Base-by-base conservation (phyloP, 169 alveolate species). In the Neospora caninum region DNA sequence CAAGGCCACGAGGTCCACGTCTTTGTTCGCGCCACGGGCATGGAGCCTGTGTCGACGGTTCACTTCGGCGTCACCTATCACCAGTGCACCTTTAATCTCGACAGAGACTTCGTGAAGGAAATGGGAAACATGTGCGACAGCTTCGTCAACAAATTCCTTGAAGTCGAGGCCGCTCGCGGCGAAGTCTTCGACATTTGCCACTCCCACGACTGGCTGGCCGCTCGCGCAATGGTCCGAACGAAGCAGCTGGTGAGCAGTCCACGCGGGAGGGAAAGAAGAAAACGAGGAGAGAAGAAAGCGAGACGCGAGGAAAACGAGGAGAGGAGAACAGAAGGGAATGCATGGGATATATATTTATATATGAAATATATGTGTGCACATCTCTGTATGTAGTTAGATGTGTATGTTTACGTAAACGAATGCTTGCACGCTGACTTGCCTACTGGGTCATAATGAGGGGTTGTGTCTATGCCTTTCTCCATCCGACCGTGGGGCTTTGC, bases 181-280 rank as follows among this genome's bases (percentile, higher is more conserved):
- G 64, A 94, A 73, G 84, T 92, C 91, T 96, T 96, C 92, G 95
- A 96, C 83, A 94, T 96, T 93, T 94, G 96, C 93, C 98, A 96
- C 88, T 96, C 97, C 82, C 98, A 96, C 88, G 98, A 96, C 93
- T 96, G 98, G 98, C 95, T 96, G 39, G 97, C 97, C 10, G 98
- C 96, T 20, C 95, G 95, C 45, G 98, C 97, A 43, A 91, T 96
- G 83, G 94, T 92, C 53, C 89, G 92, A 69, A 93, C 95, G 53
- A 89, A 94, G 83, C 91, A 69, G 70, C 92, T 93, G 92, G 95
- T 87, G 82, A 92, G 94, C 84, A 4, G 58, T 7, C 58, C 58
- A 49, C 58, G 13, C 22, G 22, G 58, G 13, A n/a, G n/a, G n/a
- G n/a, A n/a, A n/a, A n/a, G n/a, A n/a, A n/a, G n/a, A n/a, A n/a